phyloP scores from a whole-genome alignment of 441 rosid species.

The Erodium texanum region DNA sequence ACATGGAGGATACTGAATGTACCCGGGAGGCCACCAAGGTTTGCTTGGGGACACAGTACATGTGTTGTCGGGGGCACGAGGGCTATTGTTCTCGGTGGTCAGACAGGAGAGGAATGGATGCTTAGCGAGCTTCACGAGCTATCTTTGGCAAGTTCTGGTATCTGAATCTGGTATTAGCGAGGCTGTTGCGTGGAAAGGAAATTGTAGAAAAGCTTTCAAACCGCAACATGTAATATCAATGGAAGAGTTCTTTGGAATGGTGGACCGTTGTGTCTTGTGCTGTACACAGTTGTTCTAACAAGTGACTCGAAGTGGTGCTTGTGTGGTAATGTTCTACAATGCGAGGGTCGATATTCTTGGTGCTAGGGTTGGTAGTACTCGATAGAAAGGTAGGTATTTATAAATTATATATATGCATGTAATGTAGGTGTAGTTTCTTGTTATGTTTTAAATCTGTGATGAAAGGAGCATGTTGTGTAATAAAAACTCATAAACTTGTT shows the following conservation, averaged over 20 bases:
- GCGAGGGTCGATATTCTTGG: too few species aligned
- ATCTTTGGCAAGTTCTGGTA: slow-evolving; percentile 51
- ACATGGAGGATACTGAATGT: slow-evolving; percentile 88
- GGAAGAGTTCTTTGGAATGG: slow-evolving; percentile 10
- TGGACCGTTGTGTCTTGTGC: slow-evolving; percentile 23
- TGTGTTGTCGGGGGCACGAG: slow-evolving; percentile 96
- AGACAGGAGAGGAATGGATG: slow-evolving; percentile 97
- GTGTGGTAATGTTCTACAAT: background rate
- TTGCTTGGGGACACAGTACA: slow-evolving; percentile 97
- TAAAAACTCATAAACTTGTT: too few species aligned
- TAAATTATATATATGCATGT: slow-evolving; percentile 2
- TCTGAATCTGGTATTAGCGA: too few species aligned
- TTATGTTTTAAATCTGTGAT: background rate
- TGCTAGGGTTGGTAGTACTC: background rate
- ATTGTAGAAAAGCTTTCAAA: background rate
- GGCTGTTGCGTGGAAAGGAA: background rate
- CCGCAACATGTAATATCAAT: background rate
- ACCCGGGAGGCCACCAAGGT: slow-evolving; percentile 75
- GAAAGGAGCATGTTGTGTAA: too few species aligned
- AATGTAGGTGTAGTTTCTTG: slow-evolving; percentile 24
- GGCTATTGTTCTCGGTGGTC: slow-evolving; percentile 84
- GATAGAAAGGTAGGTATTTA: slow-evolving; percentile 26
- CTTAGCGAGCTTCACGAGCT: slow-evolving; percentile 81
- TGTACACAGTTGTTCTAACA: slow-evolving; percentile 18
- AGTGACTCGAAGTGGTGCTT: slow-evolving; percentile 17